Conservation (phyloP, 2,329 filamentous ascomycete genomes). For the Venturiaceae sp. region DNA sequence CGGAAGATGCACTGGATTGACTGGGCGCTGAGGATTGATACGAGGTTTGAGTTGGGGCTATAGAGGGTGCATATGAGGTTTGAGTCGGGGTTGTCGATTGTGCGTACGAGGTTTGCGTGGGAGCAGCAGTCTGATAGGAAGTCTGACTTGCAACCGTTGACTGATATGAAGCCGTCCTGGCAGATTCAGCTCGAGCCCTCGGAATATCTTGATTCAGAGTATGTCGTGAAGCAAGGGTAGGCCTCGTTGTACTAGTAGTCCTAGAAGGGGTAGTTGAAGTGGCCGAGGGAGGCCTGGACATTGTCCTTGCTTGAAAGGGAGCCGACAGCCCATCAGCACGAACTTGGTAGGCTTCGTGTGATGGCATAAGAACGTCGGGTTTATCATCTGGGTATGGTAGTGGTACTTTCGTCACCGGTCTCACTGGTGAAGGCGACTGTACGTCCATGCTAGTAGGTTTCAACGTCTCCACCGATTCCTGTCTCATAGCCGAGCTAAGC, state of each 20-base stretch:
- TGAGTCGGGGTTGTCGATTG: constrained; percentile 44
- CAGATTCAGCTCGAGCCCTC: neutral
- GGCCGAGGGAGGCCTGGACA: neutral
- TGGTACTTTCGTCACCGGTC: constrained; percentile 14
- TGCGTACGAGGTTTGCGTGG: constrained; percentile 15
- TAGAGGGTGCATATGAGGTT: constrained; percentile 13
- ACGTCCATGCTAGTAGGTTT: constrained; percentile 20
- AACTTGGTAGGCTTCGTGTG: constrained; percentile 24
- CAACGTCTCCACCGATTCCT: constrained; percentile 13
- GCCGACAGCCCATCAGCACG: neutral
- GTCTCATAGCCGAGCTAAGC: neutral
- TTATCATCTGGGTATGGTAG: constrained; percentile 39
- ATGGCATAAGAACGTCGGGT: constrained; percentile 29
- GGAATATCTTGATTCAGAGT: neutral
- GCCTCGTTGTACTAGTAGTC: neutral
- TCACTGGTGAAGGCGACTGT: constrained; percentile 21
- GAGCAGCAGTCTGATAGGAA: neutral
- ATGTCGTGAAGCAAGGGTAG: neutral
- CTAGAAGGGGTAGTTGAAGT: neutral
- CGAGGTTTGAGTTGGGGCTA: neutral
- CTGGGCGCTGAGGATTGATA: neutral
- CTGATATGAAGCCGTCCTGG: neutral
- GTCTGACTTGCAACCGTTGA: neutral
- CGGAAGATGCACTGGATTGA: neutral
- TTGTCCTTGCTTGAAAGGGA: neutral